Conservation (phyloP, 208 protist genomes). For the Lotmaria passim region DNA sequence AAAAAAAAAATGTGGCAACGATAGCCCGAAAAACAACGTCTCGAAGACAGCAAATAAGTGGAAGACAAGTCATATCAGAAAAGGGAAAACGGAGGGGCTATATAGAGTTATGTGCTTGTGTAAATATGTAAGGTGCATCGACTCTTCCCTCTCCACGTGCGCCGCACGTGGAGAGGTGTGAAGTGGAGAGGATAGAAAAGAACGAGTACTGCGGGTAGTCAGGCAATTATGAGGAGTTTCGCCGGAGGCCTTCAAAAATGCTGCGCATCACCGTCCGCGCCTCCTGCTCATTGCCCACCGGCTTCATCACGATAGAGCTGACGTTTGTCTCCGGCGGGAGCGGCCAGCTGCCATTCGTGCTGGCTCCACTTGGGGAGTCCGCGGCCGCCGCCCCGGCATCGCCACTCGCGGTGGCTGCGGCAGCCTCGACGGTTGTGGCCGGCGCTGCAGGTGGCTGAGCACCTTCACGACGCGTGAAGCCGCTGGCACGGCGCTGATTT, state of each 20-base stretch:
- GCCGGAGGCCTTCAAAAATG: conserved; percentile 36
- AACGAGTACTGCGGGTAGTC: neutral
- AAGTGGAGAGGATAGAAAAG: neutral
- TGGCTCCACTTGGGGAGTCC: neutral
- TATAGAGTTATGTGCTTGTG: too few species aligned
- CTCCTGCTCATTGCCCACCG: conserved; percentile 39
- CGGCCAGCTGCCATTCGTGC: neutral
- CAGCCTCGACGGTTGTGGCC: neutral
- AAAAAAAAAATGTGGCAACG: too few species aligned
- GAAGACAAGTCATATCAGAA: too few species aligned
- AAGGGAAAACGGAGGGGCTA: too few species aligned
- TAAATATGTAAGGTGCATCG: too few species aligned
- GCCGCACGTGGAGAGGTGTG: too few species aligned
- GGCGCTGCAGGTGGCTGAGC: neutral
- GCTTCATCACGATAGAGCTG: conserved; percentile 29
- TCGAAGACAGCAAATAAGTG: too few species aligned
- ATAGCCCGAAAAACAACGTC: too few species aligned
- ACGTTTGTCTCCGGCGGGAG: conserved; percentile 42
- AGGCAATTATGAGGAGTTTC: conserved; percentile 4
- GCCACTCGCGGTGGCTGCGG: neutral
- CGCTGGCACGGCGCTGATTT: conserved; percentile 34
- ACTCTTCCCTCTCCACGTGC: too few species aligned
- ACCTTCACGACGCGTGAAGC: conserved; percentile 7
- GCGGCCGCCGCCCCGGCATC: neutral
- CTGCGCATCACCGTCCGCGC: conserved; percentile 36